Base-by-base conservation (phyloP, 2,329 filamentous ascomycete genomes). In the Amauroascus verrucosus region DNA sequence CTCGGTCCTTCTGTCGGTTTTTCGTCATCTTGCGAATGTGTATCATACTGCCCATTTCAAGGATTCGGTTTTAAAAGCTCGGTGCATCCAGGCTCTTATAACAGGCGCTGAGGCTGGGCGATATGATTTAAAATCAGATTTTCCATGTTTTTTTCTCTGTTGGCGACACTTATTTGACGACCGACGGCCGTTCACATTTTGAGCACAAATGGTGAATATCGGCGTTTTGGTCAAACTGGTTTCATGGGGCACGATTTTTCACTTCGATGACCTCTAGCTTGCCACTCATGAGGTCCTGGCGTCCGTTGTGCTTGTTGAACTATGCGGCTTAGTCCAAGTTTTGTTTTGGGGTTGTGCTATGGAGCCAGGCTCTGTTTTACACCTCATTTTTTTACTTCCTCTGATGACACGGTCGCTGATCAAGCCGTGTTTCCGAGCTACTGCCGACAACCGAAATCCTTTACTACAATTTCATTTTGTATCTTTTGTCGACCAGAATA, bases 21-120 rank as follows among this genome's bases (percentile, higher is more conserved):
- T 56, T 55, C 55, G 51, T 58, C 45, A 57, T 54, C 47, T 53
- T 54, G 55, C 57, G 52, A 55, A 53, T 57, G 48, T 63, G 63
- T 67, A 66, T 62, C 62, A 64, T 65, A 65, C 60, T 60, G 54
- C 44, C 48, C 37, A 38, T 50, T 41, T 9, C 16, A 45, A 18
- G 38, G 6, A 30, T 16, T 16, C 49, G 22, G 22, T 20, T 14
- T 30, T 14, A 37, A 35, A n/a, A 51, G 35, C 33, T 30, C 38
- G 9, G 11, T 16, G 32, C 14, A 49, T 38, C 40, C 3, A 32
- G 33, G 14, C 24, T 13, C 24, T 41, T 37, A 30, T 22, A 32
- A 40, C 22, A 30, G 35, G 20, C 22, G 51, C 51, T 40, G 18
- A 6, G 51, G 24, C 20, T 41, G 26, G 50, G 44, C 44, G 43